Evolutionary conservation across 257 asterid genomes (phyloP).

Genomic region (Fraxinus pennsylvanica): DNA sequence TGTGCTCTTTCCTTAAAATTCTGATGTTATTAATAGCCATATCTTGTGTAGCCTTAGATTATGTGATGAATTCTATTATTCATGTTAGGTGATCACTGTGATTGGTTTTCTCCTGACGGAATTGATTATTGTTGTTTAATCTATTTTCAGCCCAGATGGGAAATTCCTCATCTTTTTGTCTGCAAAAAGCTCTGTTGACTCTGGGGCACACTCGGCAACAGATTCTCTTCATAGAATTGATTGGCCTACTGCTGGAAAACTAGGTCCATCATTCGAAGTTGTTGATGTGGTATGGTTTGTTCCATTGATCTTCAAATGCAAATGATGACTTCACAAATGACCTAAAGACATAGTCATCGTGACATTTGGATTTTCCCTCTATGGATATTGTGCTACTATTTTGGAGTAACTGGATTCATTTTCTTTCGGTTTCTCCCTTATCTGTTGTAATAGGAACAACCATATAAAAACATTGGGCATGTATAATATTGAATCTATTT

Average conservation of each 20-base stretch:
- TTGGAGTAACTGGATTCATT: neutral
- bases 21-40: neutral
- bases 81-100: neutral
- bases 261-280: conserved; percentile 40
- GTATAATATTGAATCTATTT: neutral
- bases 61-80: neutral
- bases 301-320: conserved; percentile 5
- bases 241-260: conserved; percentile 72
- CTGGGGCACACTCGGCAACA: conserved; percentile 85
- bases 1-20: neutral
- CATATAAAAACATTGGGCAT: neutral
- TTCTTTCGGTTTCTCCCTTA: neutral
- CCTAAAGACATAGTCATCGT: neutral
- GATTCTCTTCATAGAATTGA: conserved; percentile 78
- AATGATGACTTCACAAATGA: conserved; percentile 1
- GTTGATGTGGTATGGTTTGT: conserved; percentile 65
- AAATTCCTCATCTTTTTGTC: conserved; percentile 74
- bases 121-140: neutral
- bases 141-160: conserved; percentile 78
- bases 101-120: neutral
- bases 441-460: neutral
- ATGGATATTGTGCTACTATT: neutral
- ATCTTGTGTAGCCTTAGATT: neutral
- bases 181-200: conserved; percentile 70
- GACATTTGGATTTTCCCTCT: neutral